Evolutionary conservation across 768 basidiomycete species (phyloP), one percentile per base, ranked within the genome.

Genomic region (Pleurotus djamor): DNA sequence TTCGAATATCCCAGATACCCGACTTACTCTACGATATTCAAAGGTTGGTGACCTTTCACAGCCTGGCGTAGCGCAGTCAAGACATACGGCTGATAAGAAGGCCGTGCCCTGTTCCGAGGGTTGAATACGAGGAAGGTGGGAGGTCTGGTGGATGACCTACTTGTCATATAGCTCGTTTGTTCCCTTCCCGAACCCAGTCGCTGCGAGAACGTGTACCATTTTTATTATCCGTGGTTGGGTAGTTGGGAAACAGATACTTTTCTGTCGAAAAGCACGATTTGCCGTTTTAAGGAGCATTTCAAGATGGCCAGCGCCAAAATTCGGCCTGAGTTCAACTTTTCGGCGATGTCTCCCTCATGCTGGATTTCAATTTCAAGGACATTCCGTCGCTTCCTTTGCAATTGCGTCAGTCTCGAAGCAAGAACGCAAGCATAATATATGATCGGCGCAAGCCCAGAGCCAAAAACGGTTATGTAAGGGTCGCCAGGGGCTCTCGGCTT

Each of bases 131-230:
- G 21, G 21, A 28, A 28, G 21, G 21, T 28, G 21, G 21, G 21
- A 28, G 21, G 21, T 28, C 21, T 28, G 21, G 21, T 28, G 21
- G 21, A 28, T 28, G 17, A 44, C 75, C 57, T 55, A 87, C 89
- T 82, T 77, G 65, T 94, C 88, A 66, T 94, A 94, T 3, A 91
- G 73, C 49, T 91, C 91, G 67, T 94, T 96, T 0, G 92, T 95
- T 1, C 92, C 94, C 14, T 74, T 67, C 0, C 83, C 89, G 65
- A 94, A 96, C 2, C 94, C 94, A 34, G 68, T 67, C 64, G 83
- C 73, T n/a, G 94, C 94, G 35, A 92, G 61, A 3, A 70, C 60
- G 61, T 95, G 91, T 0, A 95, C 82, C 0, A 65, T 66, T 37
- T 72, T 28, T 28, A 28, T 28, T 28, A 28, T 28, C 21, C 21